A percentile compares a stretch with the other conserved stretches of the same genome.
These are phyloP conservation scores for Sodiomyces alkalinus DNA, from an alignment of 2,329 filamentous ascomycete genomes.

Conservation along the genomic window DNA sequence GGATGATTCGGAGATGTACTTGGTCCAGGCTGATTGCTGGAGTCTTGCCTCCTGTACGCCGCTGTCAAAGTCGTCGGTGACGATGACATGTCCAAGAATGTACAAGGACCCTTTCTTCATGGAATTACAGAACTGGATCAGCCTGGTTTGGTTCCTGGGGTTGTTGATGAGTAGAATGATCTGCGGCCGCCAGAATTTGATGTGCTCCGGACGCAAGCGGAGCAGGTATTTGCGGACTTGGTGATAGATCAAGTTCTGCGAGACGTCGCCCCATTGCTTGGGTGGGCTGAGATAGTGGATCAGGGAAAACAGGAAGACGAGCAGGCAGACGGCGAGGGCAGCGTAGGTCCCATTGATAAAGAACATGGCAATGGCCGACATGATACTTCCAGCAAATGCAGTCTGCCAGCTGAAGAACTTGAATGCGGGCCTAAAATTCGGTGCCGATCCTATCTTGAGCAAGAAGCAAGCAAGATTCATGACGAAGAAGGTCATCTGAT, in stretches of 20 bases:
- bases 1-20: slow-evolving; percentile 68
- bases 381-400: slow-evolving; percentile 56
- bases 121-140: slow-evolving; percentile 85
- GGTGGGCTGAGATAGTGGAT: slow-evolving; percentile 79
- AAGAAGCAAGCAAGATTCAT: slow-evolving; percentile 81
- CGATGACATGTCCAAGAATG: slow-evolving; percentile 76
- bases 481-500: slow-evolving; percentile 77
- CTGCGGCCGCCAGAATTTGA: slow-evolving; percentile 87
- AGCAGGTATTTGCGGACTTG: slow-evolving; percentile 81
- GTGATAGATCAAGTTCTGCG: slow-evolving; percentile 71
- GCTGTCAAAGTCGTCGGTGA: slow-evolving; percentile 64
- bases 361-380: slow-evolving; percentile 73
- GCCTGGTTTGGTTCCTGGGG: slow-evolving; percentile 62
- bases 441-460: slow-evolving; percentile 72
- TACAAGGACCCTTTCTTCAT: slow-evolving; percentile 79
- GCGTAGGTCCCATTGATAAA: slow-evolving; percentile 78
- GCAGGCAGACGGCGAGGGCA: slow-evolving; percentile 54
- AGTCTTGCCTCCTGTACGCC: slow-evolving; percentile 69
- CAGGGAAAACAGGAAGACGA: slow-evolving; percentile 64
- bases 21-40: slow-evolving; percentile 72
- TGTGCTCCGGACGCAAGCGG: slow-evolving; percentile 71
- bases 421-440: slow-evolving; percentile 79
- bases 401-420: slow-evolving; percentile 83
- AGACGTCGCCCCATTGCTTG: slow-evolving; percentile 83
- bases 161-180: slow-evolving; percentile 75